These are phyloP conservation scores for Sordariomycetes sp. DNA, from an alignment of 2,329 filamentous ascomycete genomes.

Conservation along the genomic window DNA sequence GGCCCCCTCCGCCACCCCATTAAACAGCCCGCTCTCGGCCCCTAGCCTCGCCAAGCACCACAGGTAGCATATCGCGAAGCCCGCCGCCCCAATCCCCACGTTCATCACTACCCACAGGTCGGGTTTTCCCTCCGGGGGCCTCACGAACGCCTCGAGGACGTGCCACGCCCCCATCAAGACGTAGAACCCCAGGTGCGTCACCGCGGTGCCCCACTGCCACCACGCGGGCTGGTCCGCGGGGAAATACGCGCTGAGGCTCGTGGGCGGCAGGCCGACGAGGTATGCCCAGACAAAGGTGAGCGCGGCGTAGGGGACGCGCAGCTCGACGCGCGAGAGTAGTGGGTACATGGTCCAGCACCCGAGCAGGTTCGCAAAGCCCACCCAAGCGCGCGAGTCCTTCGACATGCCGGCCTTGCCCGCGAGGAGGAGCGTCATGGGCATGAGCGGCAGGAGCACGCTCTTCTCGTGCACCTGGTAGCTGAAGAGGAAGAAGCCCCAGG, in stretches of 20 bases:
- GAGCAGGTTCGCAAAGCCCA: conserved; percentile 89
- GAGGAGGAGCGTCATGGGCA: conserved; percentile 86
- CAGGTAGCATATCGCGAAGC: conserved; percentile 78
- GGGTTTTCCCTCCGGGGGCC: conserved; percentile 65
- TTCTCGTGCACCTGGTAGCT: conserved; percentile 99
- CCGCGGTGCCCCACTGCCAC: conserved; percentile 46
- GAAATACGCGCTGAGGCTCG: conserved; percentile 59
- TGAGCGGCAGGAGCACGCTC: conserved; percentile 80
- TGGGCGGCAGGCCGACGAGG: conserved; percentile 75
- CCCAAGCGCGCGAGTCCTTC: conserved; percentile 73
- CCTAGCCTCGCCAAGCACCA: conserved; percentile 75
- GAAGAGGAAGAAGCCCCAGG: conserved; percentile 97
- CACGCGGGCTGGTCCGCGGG: conserved; percentile 24
- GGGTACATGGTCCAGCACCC: conserved; percentile 93
- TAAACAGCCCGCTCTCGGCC: conserved; percentile 45
- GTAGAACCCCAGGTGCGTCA: conserved; percentile 71
- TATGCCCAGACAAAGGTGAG: conserved; percentile 85
- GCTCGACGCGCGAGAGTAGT: conserved; percentile 72
- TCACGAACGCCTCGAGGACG: conserved; percentile 55
- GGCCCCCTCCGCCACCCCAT: conserved; percentile 17
- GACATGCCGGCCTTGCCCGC: conserved; percentile 68
- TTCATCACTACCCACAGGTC: conserved; percentile 94
- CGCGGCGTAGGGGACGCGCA: conserved; percentile 75
- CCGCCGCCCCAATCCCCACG: conserved; percentile 73
- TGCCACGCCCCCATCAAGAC: conserved; percentile 74